Evolutionary conservation across 257 asterid species (phyloP), one percentile per base, ranked within the genome.

Genomic region (Leonotis leonurus): DNA sequence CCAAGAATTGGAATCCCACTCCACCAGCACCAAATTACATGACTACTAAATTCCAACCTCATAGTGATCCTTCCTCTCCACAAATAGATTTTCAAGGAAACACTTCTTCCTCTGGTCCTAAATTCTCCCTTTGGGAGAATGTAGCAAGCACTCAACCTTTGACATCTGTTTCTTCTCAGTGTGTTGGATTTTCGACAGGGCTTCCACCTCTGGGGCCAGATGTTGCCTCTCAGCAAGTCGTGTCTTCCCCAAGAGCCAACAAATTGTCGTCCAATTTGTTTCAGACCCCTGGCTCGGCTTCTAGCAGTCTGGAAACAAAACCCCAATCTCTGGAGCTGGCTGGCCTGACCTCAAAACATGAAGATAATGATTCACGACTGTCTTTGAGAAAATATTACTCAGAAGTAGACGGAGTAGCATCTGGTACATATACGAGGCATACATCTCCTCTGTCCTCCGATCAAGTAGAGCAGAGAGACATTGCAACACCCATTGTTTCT

Each of bases 261-360:
- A 35, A 24, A 73, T 35, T 59, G 17, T 56, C 68, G 12, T 45
- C 69, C 52, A 62, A 50, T 70, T 51, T 77, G 60, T 62, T 78
- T 24, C 69, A 27, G 40, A 68, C 79, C 43, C 67, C 75, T 37
- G 81, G 73, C 67, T 76, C 80, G 40, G 70, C 68, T 14, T 64
- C 77, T 64, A 62, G 75, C 82, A 67, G 75, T 32, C 49, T 8
- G 18, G 77, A 72, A 27, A 56, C 58, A 30, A 52, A 72, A 21
- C 56, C 71, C 6, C 65, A 56, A 44, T 56, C 69, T 71, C 68
- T 65, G 22, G 78, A 65, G 68, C 81, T 8, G 49, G 66, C 56
- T 30, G 46, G 33, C 52, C 74, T 67, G 25, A 60, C 33, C 33
- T 50, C 56, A 40, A 67, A 57, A 63, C 55, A 29, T 6, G 77